Evolutionary conservation across 2,329 filamentous ascomycete species (phyloP), one percentile per base, ranked within the genome.

Genomic region (Achaetomium macrosporum): DNA sequence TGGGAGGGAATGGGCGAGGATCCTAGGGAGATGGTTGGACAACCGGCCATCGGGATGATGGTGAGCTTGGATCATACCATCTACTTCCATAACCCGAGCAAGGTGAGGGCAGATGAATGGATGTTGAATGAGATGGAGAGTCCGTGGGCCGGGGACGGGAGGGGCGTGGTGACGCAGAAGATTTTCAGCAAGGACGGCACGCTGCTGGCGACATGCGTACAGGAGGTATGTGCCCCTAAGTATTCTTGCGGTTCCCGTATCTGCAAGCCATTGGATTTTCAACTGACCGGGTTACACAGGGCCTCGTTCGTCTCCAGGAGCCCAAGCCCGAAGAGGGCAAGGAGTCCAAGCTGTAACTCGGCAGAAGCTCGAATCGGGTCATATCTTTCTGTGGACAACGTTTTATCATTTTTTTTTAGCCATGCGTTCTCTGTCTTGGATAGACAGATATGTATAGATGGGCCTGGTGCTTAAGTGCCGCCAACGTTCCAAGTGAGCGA

Each of bases 101-200:
- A 68, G 53, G 78, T 85, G 51, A 73, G 71, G 61, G 82, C 80
- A 5, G 82, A 85, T 62, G 80, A 90, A 69, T 91, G 87, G 87
- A 85, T 90, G 79, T 83, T 89, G 61, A 80, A 78, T 17, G 87
- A 91, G 73, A 88, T 88, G 79, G 80, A 87, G 69, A 89, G 82
- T 51, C 87, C 88, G 0, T 93, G 88, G 88, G 79, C 84, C 2
- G 87, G 85, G 1, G 85, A 90, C 63, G 88, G 87, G 3, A 76
- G 88, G 55, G 88, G 87, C 0, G 75, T 92, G 16, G 88, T 92
- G 39, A 80, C 78, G 61, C 87, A 90, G 74, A 79, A 81, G 68
- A 87, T 92, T 56, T 91, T 84, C 66, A 77, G 79, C 25, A 75
- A 73, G 59, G 84, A 90, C 56, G 88, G 88, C 19, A 84, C 76